Percentiles rank a stretch among this genome's conserved stretches.
Evolutionary conservation across 2,329 filamentous ascomycete species (phyloP).

Genomic region (Penicillium sp.): DNA sequence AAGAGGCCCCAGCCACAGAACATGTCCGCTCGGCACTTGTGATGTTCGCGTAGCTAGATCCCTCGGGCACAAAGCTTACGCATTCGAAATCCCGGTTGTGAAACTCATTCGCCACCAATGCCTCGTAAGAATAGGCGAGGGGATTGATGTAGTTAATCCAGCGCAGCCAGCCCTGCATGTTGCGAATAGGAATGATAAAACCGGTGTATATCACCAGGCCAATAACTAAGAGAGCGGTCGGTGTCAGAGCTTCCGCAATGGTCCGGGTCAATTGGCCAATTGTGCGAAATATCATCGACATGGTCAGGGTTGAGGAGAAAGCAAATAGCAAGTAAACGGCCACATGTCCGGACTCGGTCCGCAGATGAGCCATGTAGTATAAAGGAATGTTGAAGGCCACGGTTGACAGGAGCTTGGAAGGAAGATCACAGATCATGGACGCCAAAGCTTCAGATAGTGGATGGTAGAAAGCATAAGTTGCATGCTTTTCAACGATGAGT

Average conservation of each 20-base stretch:
- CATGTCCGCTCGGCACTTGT: neutral
- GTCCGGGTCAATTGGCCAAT: neutral
- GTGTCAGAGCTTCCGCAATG: neutral
- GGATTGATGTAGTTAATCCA: slow-evolving; percentile 82
- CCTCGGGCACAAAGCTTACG: slow-evolving; percentile 69
- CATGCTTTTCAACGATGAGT: neutral
- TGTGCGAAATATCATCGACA: neutral
- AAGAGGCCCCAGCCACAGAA: neutral
- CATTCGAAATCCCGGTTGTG: slow-evolving; percentile 68
- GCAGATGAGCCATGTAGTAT: neutral
- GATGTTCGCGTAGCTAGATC: slow-evolving; percentile 59
- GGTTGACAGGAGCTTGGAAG: neutral
- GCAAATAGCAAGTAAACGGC: neutral
- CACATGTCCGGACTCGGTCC: neutral
- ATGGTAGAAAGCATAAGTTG: neutral
- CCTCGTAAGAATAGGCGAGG: slow-evolving; percentile 71
- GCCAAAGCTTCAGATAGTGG: neutral
- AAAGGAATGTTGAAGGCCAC: neutral
- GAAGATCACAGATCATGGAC: neutral
- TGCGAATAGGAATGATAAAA: neutral
- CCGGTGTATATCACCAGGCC: neutral
- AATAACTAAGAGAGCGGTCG: neutral
- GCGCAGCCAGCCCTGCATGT: slow-evolving; percentile 66
- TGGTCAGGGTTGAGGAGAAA: neutral
- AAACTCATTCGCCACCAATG: slow-evolving; percentile 88